Conservation (phyloP, 2,329 filamentous ascomycete species). For the Pseudogymnoascus sp. region DNA sequence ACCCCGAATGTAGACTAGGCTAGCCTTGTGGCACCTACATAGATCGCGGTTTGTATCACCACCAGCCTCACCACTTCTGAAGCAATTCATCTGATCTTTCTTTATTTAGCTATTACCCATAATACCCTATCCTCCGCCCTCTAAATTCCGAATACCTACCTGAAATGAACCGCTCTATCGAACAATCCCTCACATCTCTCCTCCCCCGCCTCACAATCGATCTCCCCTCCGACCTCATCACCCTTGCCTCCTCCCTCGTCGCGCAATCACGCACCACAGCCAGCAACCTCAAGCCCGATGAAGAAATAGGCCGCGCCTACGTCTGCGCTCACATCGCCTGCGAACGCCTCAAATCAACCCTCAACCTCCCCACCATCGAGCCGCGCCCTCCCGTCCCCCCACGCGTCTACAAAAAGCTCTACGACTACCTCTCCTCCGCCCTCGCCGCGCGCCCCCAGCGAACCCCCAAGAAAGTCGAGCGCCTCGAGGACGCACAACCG, state of each 20-base stretch:
- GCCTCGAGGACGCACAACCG: constrained; percentile 8
- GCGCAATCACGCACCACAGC: constrained; percentile 74
- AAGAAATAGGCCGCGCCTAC: constrained; percentile 78
- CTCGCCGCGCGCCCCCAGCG: constrained; percentile 39
- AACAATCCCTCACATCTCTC: constrained; percentile 63
- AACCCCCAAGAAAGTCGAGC: constrained; percentile 20
- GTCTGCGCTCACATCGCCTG: constrained; percentile 86
- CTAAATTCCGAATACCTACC: neutral
- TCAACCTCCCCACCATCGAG: constrained; percentile 70
- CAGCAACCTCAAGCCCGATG: constrained; percentile 69
- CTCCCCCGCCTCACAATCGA: constrained; percentile 63
- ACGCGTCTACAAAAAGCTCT: constrained; percentile 75
- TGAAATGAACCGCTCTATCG: constrained; percentile 64
- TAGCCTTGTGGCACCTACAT: neutral
- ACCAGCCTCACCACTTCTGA: constrained; percentile 2
- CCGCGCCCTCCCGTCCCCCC: constrained; percentile 71
- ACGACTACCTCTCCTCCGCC: constrained; percentile 67
- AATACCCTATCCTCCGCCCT: neutral
- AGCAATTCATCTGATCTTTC: neutral
- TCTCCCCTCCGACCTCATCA: constrained; percentile 60
- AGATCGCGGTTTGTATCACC: neutral
- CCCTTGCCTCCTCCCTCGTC: constrained; percentile 64
- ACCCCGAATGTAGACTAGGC: neutral
- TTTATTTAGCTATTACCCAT: neutral
- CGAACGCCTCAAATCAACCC: constrained; percentile 65